phyloP scores from a whole-genome alignment of 257 asterid genomes.

The Solanum dulcamara region DNA sequence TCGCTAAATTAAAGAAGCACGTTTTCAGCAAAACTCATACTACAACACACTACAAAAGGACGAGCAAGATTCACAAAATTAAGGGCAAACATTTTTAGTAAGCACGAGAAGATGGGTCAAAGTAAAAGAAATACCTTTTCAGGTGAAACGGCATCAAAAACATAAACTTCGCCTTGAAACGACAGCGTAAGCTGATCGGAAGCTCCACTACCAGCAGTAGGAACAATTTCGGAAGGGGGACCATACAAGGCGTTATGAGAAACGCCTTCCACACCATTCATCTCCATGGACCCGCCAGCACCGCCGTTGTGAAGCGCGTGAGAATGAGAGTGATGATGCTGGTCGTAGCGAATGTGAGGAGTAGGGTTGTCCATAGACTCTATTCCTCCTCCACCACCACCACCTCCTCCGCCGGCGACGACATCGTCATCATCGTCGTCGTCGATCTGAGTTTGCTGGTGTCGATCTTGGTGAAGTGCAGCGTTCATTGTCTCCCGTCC shows the following conservation, averaged over 20 bases:
- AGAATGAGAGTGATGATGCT: constrained; percentile 49
- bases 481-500: constrained; percentile 2
- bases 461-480: constrained; percentile 10
- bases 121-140: constrained; percentile 47
- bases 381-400: constrained; percentile 10
- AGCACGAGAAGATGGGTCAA: background rate
- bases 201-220: constrained; percentile 31
- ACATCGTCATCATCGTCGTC: constrained; percentile 40
- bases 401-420: constrained; percentile 7
- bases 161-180: constrained; percentile 93
- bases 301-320: constrained; percentile 37
- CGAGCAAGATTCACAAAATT: background rate
- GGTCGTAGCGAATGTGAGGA: constrained; percentile 47
- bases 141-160: constrained; percentile 84
- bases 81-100: background rate
- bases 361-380: constrained; percentile 33
- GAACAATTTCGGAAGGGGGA: constrained; percentile 30
- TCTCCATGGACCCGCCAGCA: background rate
- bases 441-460: constrained; percentile 21
- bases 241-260: constrained; percentile 37
- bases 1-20: background rate
- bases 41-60: background rate
- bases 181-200: constrained; percentile 88
- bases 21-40: background rate
- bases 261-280: constrained; percentile 33